phyloP scores from a whole-genome alignment of 352 stramenopile genomes.

The Bremia lactucae region DNA sequence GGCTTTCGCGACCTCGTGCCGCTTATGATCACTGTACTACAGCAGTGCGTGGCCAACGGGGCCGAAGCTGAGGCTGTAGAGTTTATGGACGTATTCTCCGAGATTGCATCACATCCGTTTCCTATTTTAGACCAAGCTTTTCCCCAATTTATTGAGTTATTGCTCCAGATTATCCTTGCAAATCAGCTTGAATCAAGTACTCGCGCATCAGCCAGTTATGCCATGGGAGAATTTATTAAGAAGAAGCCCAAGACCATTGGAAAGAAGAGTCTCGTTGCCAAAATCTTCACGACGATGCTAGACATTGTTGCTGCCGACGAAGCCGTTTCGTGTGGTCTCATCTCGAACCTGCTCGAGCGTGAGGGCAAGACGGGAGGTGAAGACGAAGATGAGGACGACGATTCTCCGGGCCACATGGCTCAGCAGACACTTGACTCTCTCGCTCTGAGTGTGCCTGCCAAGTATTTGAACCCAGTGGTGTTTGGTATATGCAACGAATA shows the following conservation, averaged over 20 bases:
- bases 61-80: constrained; percentile 74
- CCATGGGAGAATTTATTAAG: constrained; percentile 80
- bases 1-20: constrained; percentile 66
- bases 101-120: constrained; percentile 78
- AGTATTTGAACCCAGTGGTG: constrained; percentile 73
- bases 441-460: constrained; percentile 64
- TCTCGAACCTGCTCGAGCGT: constrained; percentile 70
- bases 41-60: constrained; percentile 73
- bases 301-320: constrained; percentile 74
- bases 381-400: constrained; percentile 71
- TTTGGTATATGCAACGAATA: constrained; percentile 81
- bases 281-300: constrained; percentile 82
- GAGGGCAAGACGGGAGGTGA: constrained; percentile 42
- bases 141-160: constrained; percentile 68
- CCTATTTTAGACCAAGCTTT: constrained; percentile 76
- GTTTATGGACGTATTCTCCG: constrained; percentile 80
- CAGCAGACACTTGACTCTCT: constrained; percentile 82
- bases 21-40: constrained; percentile 77
- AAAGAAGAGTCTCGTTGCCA: constrained; percentile 72
- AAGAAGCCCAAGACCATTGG: constrained; percentile 85
- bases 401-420: constrained; percentile 67
- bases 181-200: constrained; percentile 70
- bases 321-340: constrained; percentile 68
- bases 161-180: constrained; percentile 73
- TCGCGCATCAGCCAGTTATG: constrained; percentile 68